Percentiles rank a stretch among this genome's conserved stretches.
Conservation (phyloP, 2,329 filamentous ascomycete species). For the Colletotrichum sp. region DNA sequence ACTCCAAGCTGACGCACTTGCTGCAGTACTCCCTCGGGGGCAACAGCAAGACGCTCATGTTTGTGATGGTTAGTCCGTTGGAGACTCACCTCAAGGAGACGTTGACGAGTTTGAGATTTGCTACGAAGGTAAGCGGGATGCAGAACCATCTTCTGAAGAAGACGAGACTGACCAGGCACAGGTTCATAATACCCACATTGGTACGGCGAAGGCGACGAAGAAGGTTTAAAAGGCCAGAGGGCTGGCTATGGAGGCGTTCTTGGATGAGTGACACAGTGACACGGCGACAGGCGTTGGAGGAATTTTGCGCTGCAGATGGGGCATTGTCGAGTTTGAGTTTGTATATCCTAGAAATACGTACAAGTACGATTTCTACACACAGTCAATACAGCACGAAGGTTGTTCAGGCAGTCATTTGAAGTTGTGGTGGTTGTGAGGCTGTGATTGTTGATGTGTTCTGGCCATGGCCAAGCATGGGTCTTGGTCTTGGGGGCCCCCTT, state of each 20-base stretch:
- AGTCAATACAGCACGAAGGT: slow-evolving; percentile 14
- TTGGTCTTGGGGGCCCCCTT: not conserved
- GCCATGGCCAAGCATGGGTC: not conserved
- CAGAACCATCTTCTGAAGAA: rapidly evolving
- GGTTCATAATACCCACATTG: slow-evolving; percentile 91
- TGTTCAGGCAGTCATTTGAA: not conserved
- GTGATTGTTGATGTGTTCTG: not conserved
- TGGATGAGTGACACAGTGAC: not conserved
- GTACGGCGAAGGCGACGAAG: slow-evolving; percentile 79
- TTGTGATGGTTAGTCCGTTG: slow-evolving; percentile 95
- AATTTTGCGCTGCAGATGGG: slow-evolving; percentile 2
- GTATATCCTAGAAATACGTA: slow-evolving; percentile 24
- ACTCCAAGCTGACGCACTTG: slow-evolving; percentile 95
- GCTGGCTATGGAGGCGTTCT: slow-evolving; percentile 13
- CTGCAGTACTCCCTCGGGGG: slow-evolving; percentile 94
- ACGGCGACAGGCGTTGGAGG: slow-evolving; percentile 6
- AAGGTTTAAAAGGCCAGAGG: slow-evolving; percentile 41
- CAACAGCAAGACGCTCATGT: slow-evolving; percentile 98
- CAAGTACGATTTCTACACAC: slow-evolving; percentile 21
- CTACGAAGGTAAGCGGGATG: slow-evolving; percentile 77
- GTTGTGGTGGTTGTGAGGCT: not conserved
- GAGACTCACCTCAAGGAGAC: slow-evolving; percentile 92
- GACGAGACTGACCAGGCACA: slow-evolving; percentile 31
- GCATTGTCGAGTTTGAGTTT: slow-evolving; percentile 18
- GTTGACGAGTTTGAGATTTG: slow-evolving; percentile 92